phyloP scores from a whole-genome alignment of 1,139 yeast species.

The Yarrowia galli region DNA sequence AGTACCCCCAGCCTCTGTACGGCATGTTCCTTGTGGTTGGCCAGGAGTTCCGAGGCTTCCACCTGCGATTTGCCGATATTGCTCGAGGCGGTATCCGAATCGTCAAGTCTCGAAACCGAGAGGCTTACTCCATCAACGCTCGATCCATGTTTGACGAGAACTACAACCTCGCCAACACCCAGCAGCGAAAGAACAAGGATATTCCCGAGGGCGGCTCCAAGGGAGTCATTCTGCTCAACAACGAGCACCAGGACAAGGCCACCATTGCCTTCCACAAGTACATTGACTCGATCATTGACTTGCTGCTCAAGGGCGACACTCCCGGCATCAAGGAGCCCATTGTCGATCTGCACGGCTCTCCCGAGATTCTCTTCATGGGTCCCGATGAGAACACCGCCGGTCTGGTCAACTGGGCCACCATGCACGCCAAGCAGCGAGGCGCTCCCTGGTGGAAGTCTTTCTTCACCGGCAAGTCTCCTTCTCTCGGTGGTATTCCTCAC shows the following conservation, averaged over 20 bases:
- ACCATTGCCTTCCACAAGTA: conserved; percentile 90
- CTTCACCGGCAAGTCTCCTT: conserved; percentile 93
- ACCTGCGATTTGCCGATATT: conserved; percentile 93
- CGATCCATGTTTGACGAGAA: conserved; percentile 94
- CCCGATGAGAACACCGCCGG: conserved; percentile 99
- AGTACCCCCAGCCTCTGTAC: conserved; percentile 90
- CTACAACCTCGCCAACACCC: conserved; percentile 94
- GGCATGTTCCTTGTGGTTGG: conserved; percentile 98
- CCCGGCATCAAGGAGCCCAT: conserved; percentile 85
- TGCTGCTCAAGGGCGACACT: conserved; percentile 72
- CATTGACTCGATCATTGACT: conserved; percentile 87
- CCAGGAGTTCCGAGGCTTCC: conserved; percentile 96
- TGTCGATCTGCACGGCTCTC: conserved; percentile 82
- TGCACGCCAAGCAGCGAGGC: conserved; percentile 90
- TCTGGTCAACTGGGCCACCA: conserved; percentile 97
- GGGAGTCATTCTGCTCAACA: conserved; percentile 89
- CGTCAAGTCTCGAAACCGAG: conserved; percentile 84
- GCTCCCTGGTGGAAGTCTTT: conserved; percentile 99
- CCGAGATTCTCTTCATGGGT: conserved; percentile 93
- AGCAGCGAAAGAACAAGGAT: conserved; percentile 96
- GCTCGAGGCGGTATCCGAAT: conserved; percentile 98
- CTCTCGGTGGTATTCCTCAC: conserved; percentile 96
- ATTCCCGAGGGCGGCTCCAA: conserved; percentile 99
- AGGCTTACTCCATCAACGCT: conserved; percentile 84
- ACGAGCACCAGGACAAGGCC: conserved; percentile 79